Percentiles rank a stretch among this genome's conserved stretches.
Conservation (phyloP, 352 stramenopile species). For the Aphanomyces stellatus region DNA sequence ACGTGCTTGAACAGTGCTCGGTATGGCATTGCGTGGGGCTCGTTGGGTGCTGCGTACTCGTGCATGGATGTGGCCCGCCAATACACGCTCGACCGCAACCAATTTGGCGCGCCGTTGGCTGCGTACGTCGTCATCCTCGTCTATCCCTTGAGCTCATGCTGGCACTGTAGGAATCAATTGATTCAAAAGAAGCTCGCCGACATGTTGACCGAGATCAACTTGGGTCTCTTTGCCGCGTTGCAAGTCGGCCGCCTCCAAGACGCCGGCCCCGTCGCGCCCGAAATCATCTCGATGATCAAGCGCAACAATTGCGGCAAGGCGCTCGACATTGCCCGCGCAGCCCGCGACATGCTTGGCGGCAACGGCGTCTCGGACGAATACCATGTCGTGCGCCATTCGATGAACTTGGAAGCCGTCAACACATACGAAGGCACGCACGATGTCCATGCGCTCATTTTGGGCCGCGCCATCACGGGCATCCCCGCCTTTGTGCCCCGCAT, state of each 20-base stretch:
- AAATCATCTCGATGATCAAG: conserved; percentile 95
- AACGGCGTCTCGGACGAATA: conserved; percentile 99
- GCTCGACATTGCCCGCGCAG: conserved; percentile 87
- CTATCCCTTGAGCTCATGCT: background rate
- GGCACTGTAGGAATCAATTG: conserved; percentile 88
- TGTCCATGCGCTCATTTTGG: conserved; percentile 97
- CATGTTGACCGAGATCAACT: conserved; percentile 94
- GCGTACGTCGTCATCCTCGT: conserved; percentile 39
- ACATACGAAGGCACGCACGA: conserved; percentile 99
- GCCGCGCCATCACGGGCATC: conserved; percentile 94
- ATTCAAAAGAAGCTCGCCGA: conserved; percentile 98
- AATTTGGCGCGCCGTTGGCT: conserved; percentile 95
- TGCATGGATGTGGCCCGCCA: conserved; percentile 90
- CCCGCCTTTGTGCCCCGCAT: conserved; percentile 88
- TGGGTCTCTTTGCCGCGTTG: conserved; percentile 88
- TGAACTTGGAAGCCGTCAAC: conserved; percentile 98
- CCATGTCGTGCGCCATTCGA: conserved; percentile 95
- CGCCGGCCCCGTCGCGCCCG: conserved; percentile 54
- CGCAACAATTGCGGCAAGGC: conserved; percentile 94
- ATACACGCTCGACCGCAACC: conserved; percentile 92
- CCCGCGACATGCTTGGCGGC: conserved; percentile 95
- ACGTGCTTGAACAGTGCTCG: conserved; percentile 96
- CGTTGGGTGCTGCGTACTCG: conserved; percentile 90
- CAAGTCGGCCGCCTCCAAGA: conserved; percentile 91
- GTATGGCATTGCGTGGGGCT: conserved; percentile 96